These are phyloP conservation scores for Hermanozyma aechmeae DNA, from an alignment of 805 yeast species.

Conservation along the genomic window DNA sequence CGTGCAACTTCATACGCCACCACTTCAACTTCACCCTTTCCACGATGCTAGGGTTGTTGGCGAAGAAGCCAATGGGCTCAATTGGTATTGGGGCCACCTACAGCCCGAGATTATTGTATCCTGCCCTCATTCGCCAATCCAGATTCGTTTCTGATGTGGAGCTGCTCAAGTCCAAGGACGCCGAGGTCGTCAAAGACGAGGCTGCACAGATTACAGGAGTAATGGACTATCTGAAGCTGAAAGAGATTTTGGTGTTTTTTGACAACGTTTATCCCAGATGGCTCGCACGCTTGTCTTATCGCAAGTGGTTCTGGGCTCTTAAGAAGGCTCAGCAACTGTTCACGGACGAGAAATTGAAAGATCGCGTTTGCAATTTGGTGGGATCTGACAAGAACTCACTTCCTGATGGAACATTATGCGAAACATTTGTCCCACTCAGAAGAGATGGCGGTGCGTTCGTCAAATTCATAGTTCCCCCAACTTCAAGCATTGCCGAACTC, in stretches of 20 bases:
- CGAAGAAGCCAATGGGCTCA: no score
- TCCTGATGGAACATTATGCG: constrained; percentile 30
- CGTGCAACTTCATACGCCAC: no score
- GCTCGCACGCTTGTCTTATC: constrained; percentile 14
- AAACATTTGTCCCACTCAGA: constrained; percentile 56
- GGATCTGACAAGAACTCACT: constrained; percentile 14
- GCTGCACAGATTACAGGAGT: constrained; percentile 33
- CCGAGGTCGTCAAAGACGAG: constrained; percentile 16
- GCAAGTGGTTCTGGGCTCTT: constrained; percentile 9
- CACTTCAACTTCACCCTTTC: no score
- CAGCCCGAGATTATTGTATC: no score
- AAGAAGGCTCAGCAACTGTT: constrained; percentile 7
- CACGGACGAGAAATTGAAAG: constrained; percentile 7
- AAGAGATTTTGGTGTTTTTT: constrained; percentile 26
- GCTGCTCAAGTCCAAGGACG: constrained; percentile 23
- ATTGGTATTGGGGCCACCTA: no score
- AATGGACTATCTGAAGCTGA: constrained; percentile 20
- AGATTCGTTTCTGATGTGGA: no score
- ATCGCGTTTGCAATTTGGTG: constrained; percentile 9
- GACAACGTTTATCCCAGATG: constrained; percentile 27
- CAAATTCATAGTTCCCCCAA: constrained; percentile 54
- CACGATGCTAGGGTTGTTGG: no score
- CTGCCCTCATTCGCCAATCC: no score
- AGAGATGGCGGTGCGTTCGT: constrained; percentile 96
- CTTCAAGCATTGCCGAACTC: constrained; percentile 39